Evolutionary conservation across 176 grass and related monocot species (phyloP).

Genomic region (Neostapfia colusana): DNA sequence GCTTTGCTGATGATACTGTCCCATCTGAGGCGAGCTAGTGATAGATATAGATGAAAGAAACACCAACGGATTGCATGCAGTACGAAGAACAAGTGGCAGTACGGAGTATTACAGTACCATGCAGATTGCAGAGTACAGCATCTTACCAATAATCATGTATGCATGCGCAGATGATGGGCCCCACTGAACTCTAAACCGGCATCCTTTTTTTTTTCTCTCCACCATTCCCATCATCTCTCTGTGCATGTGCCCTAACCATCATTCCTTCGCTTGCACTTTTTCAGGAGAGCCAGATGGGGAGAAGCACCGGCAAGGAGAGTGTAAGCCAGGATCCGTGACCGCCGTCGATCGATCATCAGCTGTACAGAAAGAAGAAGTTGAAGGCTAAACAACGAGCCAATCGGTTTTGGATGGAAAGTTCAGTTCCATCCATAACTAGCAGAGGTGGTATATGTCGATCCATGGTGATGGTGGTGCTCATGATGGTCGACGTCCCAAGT

Average conservation of each 20-base stretch:
- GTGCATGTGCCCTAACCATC: constrained; percentile 31
- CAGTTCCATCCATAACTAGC: background rate
- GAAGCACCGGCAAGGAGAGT: constrained; percentile 49
- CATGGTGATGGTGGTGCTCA: constrained; percentile 25
- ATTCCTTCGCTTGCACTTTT: constrained; percentile 3
- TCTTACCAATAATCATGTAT: constrained; percentile 8
- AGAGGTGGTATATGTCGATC: background rate
- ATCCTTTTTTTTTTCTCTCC: background rate
- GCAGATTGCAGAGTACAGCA: background rate
- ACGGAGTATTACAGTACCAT: background rate
- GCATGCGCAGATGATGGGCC: constrained; percentile 4
- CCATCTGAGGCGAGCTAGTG: background rate
- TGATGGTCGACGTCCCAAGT: constrained; percentile 32
- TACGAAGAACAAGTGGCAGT: background rate
- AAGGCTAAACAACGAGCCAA: background rate
- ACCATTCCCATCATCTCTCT: background rate
- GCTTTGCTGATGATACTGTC: background rate
- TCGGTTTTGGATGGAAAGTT: constrained; percentile 34
- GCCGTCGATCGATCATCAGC: background rate
- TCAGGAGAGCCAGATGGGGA: constrained; percentile 62
- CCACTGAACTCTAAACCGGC: constrained; percentile 30
- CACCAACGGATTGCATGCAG: constrained; percentile 34
- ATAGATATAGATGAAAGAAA: background rate
- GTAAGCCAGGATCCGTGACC: constrained; percentile 6
- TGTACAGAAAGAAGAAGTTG: background rate